Evolutionary conservation across 2,329 filamentous ascomycete genomes (phyloP).

Genomic region (Microsporum ferrugineum): DNA sequence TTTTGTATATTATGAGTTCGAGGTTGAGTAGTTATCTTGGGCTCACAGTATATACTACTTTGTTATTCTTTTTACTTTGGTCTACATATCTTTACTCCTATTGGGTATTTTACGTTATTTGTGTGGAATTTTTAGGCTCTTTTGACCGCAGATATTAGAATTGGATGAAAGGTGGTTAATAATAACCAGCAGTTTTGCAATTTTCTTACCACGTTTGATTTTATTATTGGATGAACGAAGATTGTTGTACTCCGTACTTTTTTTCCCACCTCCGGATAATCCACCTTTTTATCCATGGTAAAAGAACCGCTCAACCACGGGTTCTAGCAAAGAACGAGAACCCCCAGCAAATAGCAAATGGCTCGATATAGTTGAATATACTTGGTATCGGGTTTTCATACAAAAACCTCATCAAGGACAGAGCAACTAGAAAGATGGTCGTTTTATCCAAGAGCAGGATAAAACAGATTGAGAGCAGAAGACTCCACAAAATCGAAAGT

Average conservation of each 20-base stretch:
- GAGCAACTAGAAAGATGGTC: too few relatives aligned
- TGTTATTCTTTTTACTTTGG: not conserved
- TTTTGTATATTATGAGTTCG: constrained; percentile 95
- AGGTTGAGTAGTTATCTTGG: constrained; percentile 44
- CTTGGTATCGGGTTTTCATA: too few relatives aligned
- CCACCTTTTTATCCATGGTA: too few relatives aligned
- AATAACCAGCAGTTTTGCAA: not conserved
- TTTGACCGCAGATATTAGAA: not conserved
- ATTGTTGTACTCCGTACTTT: not conserved
- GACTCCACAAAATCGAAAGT: too few relatives aligned
- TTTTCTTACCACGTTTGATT: not conserved
- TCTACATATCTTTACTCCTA: not conserved
- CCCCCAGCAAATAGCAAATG: too few relatives aligned
- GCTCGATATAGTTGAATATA: too few relatives aligned
- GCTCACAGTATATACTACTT: not conserved
- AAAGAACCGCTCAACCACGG: too few relatives aligned
- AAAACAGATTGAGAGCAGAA: not conserved
- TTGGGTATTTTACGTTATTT: not conserved
- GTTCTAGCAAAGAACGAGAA: too few relatives aligned
- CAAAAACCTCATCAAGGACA: too few relatives aligned
- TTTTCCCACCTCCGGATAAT: too few relatives aligned
- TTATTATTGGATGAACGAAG: not conserved
- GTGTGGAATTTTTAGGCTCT: not conserved
- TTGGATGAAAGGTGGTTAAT: not conserved
- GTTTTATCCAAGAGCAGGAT: not conserved